Evolutionary conservation across 768 basidiomycete genomes (phyloP).

Genomic region (Russula brevipes): DNA sequence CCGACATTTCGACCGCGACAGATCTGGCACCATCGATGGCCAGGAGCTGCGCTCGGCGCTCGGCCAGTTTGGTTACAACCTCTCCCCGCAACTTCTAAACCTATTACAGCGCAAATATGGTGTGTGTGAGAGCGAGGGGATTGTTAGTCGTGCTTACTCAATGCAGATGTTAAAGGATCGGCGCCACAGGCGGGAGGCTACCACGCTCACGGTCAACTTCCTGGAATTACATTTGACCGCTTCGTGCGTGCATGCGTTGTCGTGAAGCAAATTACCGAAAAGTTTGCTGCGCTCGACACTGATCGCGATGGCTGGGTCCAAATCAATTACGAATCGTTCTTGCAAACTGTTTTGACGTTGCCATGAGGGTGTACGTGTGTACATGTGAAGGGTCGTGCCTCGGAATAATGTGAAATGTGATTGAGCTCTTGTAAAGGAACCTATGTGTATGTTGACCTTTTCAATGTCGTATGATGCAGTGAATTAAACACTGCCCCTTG

Average conservation of each 20-base stretch:
- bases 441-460: too few species aligned
- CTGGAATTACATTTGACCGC: constrained; percentile 78
- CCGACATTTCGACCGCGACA: constrained; percentile 78
- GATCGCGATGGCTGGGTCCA: constrained; percentile 63
- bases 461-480: too few species aligned
- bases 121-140: constrained; percentile 27
- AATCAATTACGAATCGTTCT: constrained; percentile 68
- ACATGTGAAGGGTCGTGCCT: background rate
- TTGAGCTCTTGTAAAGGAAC: too few species aligned
- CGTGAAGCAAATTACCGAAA: constrained; percentile 70
- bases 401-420: background rate
- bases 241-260: constrained; percentile 84
- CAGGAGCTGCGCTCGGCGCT: constrained; percentile 65
- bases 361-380: constrained; percentile 39
- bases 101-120: constrained; percentile 79
- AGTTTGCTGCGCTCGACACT: constrained; percentile 60
- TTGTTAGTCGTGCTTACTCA: background rate
- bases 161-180: constrained; percentile 45
- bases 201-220: constrained; percentile 30
- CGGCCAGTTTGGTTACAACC: constrained; percentile 70
- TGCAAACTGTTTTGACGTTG: constrained; percentile 59
- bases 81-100: constrained; percentile 58
- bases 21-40: constrained; percentile 72
- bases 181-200: constrained; percentile 29
- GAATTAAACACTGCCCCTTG: too few species aligned